phyloP scores from a whole-genome alignment of 176 grass and related monocot species.

The Typha latifolia region DNA sequence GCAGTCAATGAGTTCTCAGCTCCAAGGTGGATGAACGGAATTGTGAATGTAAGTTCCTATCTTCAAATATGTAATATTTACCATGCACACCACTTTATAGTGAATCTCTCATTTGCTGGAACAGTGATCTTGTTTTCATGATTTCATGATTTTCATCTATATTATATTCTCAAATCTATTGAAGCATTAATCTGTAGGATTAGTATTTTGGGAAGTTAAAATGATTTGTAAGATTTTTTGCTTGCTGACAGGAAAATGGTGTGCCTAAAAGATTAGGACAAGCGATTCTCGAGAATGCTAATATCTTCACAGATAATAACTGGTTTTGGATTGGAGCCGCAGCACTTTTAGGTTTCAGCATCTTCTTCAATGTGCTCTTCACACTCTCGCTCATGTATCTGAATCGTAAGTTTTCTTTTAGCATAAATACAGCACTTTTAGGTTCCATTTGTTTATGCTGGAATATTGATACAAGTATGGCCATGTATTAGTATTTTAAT shows the following conservation, averaged over 20 bases:
- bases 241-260: slow-evolving; percentile 15
- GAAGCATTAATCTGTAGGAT: no score
- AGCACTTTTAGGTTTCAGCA: slow-evolving; percentile 73
- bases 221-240: background rate
- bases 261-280: slow-evolving; percentile 46
- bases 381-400: slow-evolving; percentile 77
- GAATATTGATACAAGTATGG: no score
- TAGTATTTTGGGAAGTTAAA: background rate
- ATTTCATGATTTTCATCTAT: no score
- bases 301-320: slow-evolving; percentile 56
- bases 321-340: slow-evolving; percentile 97
- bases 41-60: slow-evolving; percentile 6
- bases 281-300: slow-evolving; percentile 53
- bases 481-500: slow-evolving; percentile 2
- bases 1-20: slow-evolving; percentile 87
- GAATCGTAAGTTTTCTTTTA: slow-evolving; percentile 51
- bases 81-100: no score
- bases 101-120: no score
- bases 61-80: background rate
- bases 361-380: slow-evolving; percentile 97
- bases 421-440: no score
- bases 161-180: no score
- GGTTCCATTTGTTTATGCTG: no score
- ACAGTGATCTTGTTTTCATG: no score
- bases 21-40: slow-evolving; percentile 84